Evolutionary conservation across 345 rosid species (phyloP).

Genomic region (Eucalyptus microcorys): DNA sequence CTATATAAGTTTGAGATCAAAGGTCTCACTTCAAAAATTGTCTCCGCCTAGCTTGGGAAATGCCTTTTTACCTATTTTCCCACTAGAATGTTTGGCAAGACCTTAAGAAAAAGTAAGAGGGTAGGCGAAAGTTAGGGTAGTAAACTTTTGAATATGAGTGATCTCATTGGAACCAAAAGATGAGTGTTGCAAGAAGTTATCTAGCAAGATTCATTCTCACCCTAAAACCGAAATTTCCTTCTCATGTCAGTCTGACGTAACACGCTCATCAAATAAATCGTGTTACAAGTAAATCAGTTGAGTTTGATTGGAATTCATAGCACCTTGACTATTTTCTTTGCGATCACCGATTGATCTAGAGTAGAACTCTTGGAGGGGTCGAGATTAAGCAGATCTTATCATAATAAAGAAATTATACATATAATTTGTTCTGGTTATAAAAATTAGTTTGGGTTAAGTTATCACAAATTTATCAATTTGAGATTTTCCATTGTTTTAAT

Average conservation of each 20-base stretch:
- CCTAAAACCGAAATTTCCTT: background rate
- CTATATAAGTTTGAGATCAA: no score
- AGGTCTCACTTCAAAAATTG: no score
- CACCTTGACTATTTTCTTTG: background rate
- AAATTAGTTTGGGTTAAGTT: background rate
- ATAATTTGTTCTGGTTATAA: no score
- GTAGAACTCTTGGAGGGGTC: background rate
- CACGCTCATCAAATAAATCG: background rate
- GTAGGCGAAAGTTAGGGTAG: background rate
- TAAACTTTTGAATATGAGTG: background rate
- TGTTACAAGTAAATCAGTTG: accelerated
- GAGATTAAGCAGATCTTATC: background rate
- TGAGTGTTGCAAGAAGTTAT: background rate
- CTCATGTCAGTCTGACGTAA: accelerated
- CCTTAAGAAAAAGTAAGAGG: background rate
- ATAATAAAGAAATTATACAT: background rate
- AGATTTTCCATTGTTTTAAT: no score
- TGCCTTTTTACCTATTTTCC: background rate
- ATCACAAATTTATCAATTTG: background rate
- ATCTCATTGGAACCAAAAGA: background rate
- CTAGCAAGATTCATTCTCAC: background rate
- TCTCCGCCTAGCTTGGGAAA: background rate
- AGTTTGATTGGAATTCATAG: background rate
- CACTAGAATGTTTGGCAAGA: background rate
- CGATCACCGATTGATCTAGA: background rate